Conservation (phyloP, 2,329 filamentous ascomycete genomes). For the Colletotrichum navitas region DNA sequence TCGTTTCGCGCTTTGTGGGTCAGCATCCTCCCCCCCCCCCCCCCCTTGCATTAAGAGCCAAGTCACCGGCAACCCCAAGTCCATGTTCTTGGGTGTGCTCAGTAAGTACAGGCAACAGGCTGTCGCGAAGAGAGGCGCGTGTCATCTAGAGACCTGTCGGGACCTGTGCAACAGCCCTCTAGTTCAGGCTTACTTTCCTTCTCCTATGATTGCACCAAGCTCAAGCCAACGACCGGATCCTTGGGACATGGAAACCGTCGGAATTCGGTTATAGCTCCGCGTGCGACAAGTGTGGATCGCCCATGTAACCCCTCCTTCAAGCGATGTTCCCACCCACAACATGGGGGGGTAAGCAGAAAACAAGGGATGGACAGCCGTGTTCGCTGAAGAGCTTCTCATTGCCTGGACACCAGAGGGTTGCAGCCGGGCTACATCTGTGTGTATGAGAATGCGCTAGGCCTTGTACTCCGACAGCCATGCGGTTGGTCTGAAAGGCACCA, state of each 20-base stretch:
- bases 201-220: constrained; percentile 15
- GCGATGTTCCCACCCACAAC: constrained; percentile 18
- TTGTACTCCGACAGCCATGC: constrained; percentile 27
- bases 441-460: constrained; percentile 14
- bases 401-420: constrained; percentile 30
- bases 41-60: background rate
- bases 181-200: constrained; percentile 15
- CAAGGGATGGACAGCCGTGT: constrained; percentile 30
- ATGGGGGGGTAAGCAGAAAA: constrained; percentile 29
- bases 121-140: constrained; percentile 11
- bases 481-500: constrained; percentile 26
- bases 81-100: constrained; percentile 41
- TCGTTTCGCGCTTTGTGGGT: constrained; percentile 2
- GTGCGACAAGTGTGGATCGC: constrained; percentile 30
- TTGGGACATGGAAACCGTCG: constrained; percentile 33
- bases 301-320: constrained; percentile 40
- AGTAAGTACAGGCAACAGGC: background rate
- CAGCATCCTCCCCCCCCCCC: background rate
- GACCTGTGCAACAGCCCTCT: constrained; percentile 29
- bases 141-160: constrained; percentile 17
- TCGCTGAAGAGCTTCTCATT: constrained; percentile 39
- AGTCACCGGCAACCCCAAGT: constrained; percentile 17
- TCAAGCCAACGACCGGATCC: constrained; percentile 40
- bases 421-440: constrained; percentile 6
- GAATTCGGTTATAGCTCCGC: constrained; percentile 35